These are phyloP conservation scores for Camelina hispida DNA, from an alignment of 345 rosid genomes.

Conservation along the genomic window DNA sequence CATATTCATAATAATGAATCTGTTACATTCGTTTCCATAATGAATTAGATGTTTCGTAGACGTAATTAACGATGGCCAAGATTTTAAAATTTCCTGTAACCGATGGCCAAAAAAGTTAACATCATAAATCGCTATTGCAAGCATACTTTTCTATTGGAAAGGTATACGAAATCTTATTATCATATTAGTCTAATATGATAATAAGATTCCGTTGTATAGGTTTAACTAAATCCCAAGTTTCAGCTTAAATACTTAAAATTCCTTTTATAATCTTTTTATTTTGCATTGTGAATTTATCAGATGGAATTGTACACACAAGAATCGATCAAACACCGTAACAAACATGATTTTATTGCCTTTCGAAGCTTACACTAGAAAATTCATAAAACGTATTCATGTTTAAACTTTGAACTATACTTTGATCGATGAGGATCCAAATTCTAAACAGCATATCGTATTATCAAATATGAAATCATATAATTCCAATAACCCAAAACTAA, in stretches of 20 bases:
- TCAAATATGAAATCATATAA: neutral
- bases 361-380: too few relatives aligned
- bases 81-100: neutral
- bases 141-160: slow-evolving; percentile 32
- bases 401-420: neutral
- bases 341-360: too few relatives aligned
- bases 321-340: neutral
- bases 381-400: neutral
- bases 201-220: too few relatives aligned
- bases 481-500: neutral
- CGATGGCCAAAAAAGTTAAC: slow-evolving; percentile 3
- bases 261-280: neutral
- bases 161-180: slow-evolving; percentile 25
- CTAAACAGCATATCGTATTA: neutral
- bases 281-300: neutral
- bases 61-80: slow-evolving; percentile 41
- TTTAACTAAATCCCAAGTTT: neutral
- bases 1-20: slow-evolving; percentile 17
- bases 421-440: neutral
- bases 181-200: neutral
- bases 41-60: slow-evolving; percentile 36
- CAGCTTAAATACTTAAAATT: neutral
- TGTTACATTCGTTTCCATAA: slow-evolving; percentile 34
- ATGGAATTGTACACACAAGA: neutral
- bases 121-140: slow-evolving; percentile 15